Evolutionary conservation across 352 stramenopile species (phyloP).

Genomic region (Globisporangium abappressorium): DNA sequence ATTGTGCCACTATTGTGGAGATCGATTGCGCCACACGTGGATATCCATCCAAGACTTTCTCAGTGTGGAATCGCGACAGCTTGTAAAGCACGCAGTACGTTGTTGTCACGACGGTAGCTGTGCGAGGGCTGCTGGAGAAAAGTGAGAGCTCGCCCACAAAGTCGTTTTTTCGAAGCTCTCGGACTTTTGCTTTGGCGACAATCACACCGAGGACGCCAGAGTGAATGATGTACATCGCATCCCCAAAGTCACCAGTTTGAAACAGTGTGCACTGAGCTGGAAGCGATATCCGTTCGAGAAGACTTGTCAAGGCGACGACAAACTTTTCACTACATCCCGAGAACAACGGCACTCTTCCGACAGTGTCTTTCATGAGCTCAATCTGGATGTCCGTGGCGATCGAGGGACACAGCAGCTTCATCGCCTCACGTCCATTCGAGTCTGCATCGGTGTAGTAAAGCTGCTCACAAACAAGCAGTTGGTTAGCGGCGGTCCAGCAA

Average conservation of each 20-base stretch:
- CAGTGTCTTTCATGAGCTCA: conserved; percentile 49
- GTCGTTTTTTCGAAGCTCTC: conserved; percentile 66
- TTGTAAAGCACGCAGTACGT: conserved; percentile 75
- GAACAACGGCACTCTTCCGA: conserved; percentile 58
- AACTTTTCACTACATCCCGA: conserved; percentile 53
- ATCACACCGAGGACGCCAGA: conserved; percentile 64
- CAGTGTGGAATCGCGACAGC: conserved; percentile 58
- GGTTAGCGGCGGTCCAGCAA: neutral
- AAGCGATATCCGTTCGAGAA: conserved; percentile 60
- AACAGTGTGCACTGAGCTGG: conserved; percentile 61
- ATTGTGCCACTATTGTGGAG: conserved; percentile 17
- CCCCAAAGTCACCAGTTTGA: conserved; percentile 45
- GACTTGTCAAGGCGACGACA: conserved; percentile 54
- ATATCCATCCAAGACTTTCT: conserved; percentile 54
- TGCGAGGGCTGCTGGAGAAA: conserved; percentile 51
- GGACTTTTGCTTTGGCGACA: conserved; percentile 52
- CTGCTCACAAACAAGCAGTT: conserved; percentile 21
- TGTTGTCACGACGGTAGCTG: conserved; percentile 51
- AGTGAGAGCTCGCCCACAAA: conserved; percentile 75
- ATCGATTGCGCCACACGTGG: conserved; percentile 37
- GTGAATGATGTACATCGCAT: conserved; percentile 79
- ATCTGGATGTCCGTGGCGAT: conserved; percentile 79
- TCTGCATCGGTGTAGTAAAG: conserved; percentile 66
- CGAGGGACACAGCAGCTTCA: conserved; percentile 65
- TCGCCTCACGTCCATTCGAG: conserved; percentile 66